Conservation (phyloP, 1,284 basidiomycete genomes). For the Athelia psychrophila region DNA sequence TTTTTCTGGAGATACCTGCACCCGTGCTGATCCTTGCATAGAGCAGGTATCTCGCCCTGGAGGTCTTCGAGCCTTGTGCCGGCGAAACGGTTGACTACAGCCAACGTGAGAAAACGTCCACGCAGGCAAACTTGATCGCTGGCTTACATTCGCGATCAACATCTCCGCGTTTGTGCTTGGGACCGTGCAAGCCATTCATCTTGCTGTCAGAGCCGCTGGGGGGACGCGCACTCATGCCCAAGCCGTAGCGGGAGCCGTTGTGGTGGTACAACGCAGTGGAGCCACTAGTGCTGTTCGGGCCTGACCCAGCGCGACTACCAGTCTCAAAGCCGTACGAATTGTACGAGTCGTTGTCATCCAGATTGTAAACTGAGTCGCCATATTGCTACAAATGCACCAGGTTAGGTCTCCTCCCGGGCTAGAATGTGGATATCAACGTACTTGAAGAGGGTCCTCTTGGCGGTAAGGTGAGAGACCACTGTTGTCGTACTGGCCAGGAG, state of each 20-base stretch:
- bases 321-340: conserved; percentile 66
- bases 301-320: conserved; percentile 35
- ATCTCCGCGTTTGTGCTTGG: conserved; percentile 92
- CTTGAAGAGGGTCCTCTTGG: conserved; percentile 49
- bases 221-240: conserved; percentile 54
- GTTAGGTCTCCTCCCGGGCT: conserved; percentile 8
- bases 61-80: conserved; percentile 95
- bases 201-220: conserved; percentile 58
- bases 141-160: conserved; percentile 85
- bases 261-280: conserved; percentile 82
- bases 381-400: conserved; percentile 41
- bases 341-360: conserved; percentile 51
- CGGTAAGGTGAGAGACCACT: conserved; percentile 36
- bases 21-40: conserved; percentile 99
- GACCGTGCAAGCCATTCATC: conserved; percentile 86
- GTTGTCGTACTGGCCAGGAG: conserved; percentile 57
- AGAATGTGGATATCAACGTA: conserved; percentile 23
- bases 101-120: conserved; percentile 4
- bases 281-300: conserved; percentile 54
- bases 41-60: conserved; percentile 86
- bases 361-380: conserved; percentile 56
- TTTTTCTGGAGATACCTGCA: conserved; percentile 99
- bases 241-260: conserved; percentile 72
- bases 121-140: conserved; percentile 7
- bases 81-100: conserved; percentile 87